Base-by-base conservation (phyloP, 768 basidiomycete genomes). In the Xanthoconium stramineum region DNA sequence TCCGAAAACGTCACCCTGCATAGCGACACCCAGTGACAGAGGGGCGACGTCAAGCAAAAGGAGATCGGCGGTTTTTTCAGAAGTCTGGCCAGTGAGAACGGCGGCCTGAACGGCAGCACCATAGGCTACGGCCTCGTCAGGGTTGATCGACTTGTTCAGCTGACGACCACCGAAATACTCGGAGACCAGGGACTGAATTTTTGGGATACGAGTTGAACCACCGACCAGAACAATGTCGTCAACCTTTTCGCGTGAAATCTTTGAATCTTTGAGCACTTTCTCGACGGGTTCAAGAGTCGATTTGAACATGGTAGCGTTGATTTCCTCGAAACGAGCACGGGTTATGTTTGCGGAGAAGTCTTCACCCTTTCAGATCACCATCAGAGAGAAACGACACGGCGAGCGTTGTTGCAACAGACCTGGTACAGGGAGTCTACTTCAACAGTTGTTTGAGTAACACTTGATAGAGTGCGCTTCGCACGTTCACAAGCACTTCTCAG, bases 1-100 rank as follows among this genome's bases (percentile, higher is more conserved):
- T 80, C 97, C 97, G 75, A 99, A 99, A 72, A 99, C 92, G 73
- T 99, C 97, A 70, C 97, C 97, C 76, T 99, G 97, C 97, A 99
- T 99, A 75, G 97, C 97, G 65, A 99, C 97, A 88, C 96, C 96
- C 68, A 99, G 90, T 60, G 95, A 98, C 56, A 99, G 83, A 62
- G 97, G 96, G 61, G 97, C 90, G 61, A 99, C 96, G 77, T 99
- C 97, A 67, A 99, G 94, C 66, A 99, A 86, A 68, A 99, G 86
- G 64, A 99, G 88, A 72, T 98, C 96, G 75, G 94, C 90, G 57
- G 97, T 99, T 81, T 98, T 96, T 65, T 99, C 97, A 36, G 94
- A 98, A 47, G 95, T 98, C 75, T 98, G 94, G 56, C 94, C 94
- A 64, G 97, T 97, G 61, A 99, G 91, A 70, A 99, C 91, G 56